Conservation (phyloP, 345 rosid species). For the Gossypium anomalum region DNA sequence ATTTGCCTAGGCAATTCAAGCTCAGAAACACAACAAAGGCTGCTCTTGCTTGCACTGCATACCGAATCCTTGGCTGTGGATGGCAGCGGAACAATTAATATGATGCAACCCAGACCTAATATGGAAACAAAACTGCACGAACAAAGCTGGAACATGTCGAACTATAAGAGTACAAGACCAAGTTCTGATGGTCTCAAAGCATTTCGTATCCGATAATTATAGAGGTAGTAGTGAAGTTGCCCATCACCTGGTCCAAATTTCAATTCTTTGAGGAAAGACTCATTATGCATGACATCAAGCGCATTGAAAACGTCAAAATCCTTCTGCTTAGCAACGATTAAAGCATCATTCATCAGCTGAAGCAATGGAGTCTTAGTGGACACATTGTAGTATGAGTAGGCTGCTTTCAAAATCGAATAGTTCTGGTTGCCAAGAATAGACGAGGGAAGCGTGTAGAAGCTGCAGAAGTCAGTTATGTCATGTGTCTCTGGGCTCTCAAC, state of each 20-base stretch:
- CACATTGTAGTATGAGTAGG: constrained; percentile 91
- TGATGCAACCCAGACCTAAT: constrained; percentile 9
- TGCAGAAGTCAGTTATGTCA: constrained; percentile 87
- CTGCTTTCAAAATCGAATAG: constrained; percentile 73
- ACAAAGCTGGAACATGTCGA: neutral
- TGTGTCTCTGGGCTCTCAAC: constrained; percentile 85
- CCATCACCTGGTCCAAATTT: constrained; percentile 97
- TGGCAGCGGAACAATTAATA: constrained; percentile 7
- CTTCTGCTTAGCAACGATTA: constrained; percentile 75
- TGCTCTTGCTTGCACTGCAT: constrained; percentile 11
- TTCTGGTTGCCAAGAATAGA: constrained; percentile 84
- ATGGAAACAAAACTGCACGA: constrained; percentile 10
- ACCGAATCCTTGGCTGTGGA: constrained; percentile 13
- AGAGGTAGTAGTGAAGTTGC: constrained; percentile 87
- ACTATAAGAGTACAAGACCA: constrained; percentile 81
- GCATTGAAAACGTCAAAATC: constrained; percentile 90
- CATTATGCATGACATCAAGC: constrained; percentile 89
- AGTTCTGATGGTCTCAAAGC: constrained; percentile 69
- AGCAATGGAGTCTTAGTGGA: constrained; percentile 73
- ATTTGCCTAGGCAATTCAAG: neutral
- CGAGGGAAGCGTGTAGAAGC: constrained; percentile 94
- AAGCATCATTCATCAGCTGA: constrained; percentile 88
- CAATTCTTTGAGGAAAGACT: constrained; percentile 78
- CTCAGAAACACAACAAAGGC: neutral
- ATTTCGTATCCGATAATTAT: constrained; percentile 59